phyloP scores from a whole-genome alignment of 768 basidiomycete species.

The Russula sp. region DNA sequence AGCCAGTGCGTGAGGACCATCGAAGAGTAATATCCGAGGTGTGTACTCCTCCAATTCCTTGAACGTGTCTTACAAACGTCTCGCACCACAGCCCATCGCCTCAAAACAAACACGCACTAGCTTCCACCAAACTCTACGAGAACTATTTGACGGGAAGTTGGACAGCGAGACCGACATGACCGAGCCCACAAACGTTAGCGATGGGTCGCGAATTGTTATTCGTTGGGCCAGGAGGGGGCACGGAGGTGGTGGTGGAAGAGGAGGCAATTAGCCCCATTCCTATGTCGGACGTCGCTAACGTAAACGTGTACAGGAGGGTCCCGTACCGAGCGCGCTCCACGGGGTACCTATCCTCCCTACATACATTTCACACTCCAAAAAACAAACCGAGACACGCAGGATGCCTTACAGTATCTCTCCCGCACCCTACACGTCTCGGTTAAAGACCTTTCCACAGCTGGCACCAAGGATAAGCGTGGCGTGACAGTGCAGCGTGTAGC shows the following conservation, averaged over 20 bases:
- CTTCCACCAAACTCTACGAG: conserved; percentile 75
- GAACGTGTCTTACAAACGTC: conserved; percentile 10
- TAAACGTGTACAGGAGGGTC: conserved; percentile 19
- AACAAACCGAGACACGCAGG: conserved; percentile 96
- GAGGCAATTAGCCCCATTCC: conserved; percentile 25
- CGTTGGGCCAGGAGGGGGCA: conserved; percentile 62
- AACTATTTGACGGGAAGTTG: conserved; percentile 76
- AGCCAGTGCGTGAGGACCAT: conserved; percentile 47
- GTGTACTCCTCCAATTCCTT: conserved; percentile 31
- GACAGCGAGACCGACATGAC: conserved; percentile 72
- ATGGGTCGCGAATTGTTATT: conserved; percentile 72
- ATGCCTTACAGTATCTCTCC: conserved; percentile 76
- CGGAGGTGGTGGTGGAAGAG: conserved; percentile 45
- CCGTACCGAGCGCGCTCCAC: conserved; percentile 41
- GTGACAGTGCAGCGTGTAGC: conserved; percentile 93
- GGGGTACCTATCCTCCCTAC: conserved; percentile 74
- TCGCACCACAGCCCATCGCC: conserved; percentile 58
- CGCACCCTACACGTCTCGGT: conserved; percentile 68
- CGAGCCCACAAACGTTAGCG: conserved; percentile 42
- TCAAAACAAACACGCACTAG: conserved; percentile 77
- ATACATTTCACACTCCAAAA: conserved; percentile 97
- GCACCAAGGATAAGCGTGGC: conserved; percentile 97
- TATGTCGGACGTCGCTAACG: not conserved
- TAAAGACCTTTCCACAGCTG: conserved; percentile 85
- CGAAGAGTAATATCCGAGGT: conserved; percentile 82